Conservation (phyloP, 257 asterid species). For the Jaltomata sinuosa region DNA sequence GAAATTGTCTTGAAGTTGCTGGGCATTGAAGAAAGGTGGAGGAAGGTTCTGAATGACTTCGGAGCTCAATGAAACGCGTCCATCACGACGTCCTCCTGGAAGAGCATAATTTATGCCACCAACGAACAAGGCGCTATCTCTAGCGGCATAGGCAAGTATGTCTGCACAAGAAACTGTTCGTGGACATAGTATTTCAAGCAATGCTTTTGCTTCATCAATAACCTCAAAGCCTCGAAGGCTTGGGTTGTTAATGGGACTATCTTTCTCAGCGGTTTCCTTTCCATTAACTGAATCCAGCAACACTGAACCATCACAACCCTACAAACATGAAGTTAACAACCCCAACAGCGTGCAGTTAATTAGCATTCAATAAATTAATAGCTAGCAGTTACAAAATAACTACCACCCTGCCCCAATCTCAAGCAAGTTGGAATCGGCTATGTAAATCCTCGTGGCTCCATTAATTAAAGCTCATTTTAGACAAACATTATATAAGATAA, state of each 20-base stretch:
- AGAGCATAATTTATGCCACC: neutral
- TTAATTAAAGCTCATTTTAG: neutral
- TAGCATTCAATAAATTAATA: neutral
- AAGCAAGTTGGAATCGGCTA: neutral
- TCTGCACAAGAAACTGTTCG: neutral
- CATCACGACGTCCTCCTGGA: slow-evolving; percentile 6
- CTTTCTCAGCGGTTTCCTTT: neutral
- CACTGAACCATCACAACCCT: slow-evolving; percentile 1
- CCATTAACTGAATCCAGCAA: neutral
- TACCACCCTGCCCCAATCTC: neutral
- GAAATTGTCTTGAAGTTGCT: neutral
- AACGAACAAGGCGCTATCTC: neutral
- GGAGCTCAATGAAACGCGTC: neutral
- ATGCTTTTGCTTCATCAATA: neutral
- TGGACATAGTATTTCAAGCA: neutral
- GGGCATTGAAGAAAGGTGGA: slow-evolving; percentile 3
- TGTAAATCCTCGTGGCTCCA: neutral
- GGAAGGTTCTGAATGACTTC: slow-evolving; percentile 2
- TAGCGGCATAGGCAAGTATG: slow-evolving; percentile 1
- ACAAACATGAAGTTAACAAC: neutral
- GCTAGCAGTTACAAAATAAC: neutral
- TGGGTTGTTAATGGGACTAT: neutral
- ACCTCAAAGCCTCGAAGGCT: neutral
- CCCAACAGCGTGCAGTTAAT: neutral
- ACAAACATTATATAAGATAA: neutral